Conservation (phyloP, 306 rosid species). For the Vigna hirtella region DNA sequence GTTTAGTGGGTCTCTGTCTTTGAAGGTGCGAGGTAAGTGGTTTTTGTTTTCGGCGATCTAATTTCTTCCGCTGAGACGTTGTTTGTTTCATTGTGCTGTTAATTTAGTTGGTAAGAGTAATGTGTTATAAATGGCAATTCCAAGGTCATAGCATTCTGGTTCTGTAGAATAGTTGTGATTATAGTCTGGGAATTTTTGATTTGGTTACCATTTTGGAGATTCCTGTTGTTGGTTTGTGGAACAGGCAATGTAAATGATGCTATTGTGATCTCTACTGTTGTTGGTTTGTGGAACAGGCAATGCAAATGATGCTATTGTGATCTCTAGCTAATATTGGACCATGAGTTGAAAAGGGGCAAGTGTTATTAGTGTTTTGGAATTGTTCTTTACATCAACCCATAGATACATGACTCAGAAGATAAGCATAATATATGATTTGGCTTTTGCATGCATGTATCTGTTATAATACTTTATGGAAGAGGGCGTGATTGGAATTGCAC, state of each 20-base stretch:
- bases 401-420: conserved; percentile 3
- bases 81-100: not conserved
- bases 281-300: not conserved
- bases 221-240: not conserved
- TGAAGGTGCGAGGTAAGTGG: not conserved
- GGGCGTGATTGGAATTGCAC: conserved; percentile 12
- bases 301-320: conserved; percentile 12
- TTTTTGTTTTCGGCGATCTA: not conserved
- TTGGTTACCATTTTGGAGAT: conserved; percentile 20
- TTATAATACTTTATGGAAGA: conserved; percentile 15
- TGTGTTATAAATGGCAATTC: conserved; percentile 10
- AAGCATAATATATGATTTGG: not conserved
- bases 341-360: not conserved
- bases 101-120: not conserved
- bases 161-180: not conserved
- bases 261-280: not conserved
- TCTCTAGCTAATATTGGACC: conserved; percentile 2
- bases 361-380: not conserved
- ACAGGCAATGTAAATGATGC: not conserved
- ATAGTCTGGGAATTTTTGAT: not conserved
- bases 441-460: conserved; percentile 14
- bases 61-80: not conserved
- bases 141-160: not conserved
- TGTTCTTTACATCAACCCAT: not conserved
- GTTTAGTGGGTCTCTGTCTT: not conserved